A percentile compares a stretch with the other conserved stretches of the same genome.
Evolutionary conservation across 148 eudicot genomes (phyloP).

Genomic region (Rhododendron mucronatum): DNA sequence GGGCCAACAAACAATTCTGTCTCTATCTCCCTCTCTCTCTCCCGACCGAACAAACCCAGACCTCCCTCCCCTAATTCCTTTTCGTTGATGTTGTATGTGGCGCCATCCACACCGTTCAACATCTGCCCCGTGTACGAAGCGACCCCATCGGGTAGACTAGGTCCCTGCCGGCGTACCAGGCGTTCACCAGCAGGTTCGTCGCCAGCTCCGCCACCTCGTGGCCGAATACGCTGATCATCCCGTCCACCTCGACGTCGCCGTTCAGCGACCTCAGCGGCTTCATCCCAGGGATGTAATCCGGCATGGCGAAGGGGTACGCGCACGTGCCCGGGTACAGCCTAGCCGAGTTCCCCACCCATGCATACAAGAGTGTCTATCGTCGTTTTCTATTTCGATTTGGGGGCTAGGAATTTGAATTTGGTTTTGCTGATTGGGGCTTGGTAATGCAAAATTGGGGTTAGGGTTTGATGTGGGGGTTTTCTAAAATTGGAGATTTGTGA

Average conservation of each 20-base stretch:
- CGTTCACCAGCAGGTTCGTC: slow-evolving; percentile 73
- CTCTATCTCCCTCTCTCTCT: too few species aligned
- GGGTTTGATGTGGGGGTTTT: too few species aligned
- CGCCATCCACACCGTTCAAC: slow-evolving; percentile 68
- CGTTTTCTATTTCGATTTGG: too few species aligned
- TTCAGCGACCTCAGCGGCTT: slow-evolving; percentile 62
- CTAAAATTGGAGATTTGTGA: too few species aligned
- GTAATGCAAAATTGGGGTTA: too few species aligned
- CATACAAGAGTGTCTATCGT: slow-evolving; percentile 57
- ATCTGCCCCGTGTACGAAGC: slow-evolving; percentile 88
- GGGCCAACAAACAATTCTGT: too few species aligned
- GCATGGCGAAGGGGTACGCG: slow-evolving; percentile 79
- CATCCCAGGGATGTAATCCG: slow-evolving; percentile 55
- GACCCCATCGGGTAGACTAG: slow-evolving; percentile 74
- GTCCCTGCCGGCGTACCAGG: slow-evolving; percentile 90
- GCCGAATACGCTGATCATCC: slow-evolving; percentile 82
- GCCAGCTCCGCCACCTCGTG: slow-evolving; percentile 85
- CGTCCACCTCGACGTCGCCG: slow-evolving; percentile 69
- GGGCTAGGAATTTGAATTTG: too few species aligned
- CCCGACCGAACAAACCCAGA: too few species aligned
- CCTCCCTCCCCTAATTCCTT: too few species aligned
- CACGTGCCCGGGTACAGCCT: slow-evolving; percentile 73
- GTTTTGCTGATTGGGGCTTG: too few species aligned
- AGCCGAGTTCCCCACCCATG: slow-evolving; percentile 87
- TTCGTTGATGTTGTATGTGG: slow-evolving; percentile 53